Evolutionary conservation across 108 stramenopile species (phyloP).

Genomic region (Skeletonema tropicum): DNA sequence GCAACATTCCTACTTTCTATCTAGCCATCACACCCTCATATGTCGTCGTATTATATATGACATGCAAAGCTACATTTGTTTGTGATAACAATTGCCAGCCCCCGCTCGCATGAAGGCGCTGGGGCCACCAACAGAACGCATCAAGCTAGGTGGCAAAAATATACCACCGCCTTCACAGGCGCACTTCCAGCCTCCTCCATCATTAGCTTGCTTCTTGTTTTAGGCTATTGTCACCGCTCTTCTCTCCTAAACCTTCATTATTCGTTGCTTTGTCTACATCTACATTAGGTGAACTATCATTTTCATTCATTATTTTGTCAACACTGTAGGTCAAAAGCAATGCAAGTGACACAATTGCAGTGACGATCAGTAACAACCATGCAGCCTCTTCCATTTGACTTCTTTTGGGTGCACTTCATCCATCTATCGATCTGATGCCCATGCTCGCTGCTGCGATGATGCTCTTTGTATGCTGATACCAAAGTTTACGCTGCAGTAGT

Average conservation of each 20-base stretch:
- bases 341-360: background rate
- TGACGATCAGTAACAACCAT: background rate
- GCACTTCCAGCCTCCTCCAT: constrained; percentile 33
- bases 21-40: no score
- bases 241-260: background rate
- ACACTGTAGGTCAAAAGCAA: background rate
- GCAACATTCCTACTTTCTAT: background rate
- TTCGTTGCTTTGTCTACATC: background rate
- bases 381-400: background rate
- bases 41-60: background rate
- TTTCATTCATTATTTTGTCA: background rate
- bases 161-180: constrained; percentile 45
- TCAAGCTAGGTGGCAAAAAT: constrained; percentile 43
- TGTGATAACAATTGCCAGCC: constrained; percentile 47
- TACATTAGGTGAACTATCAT: background rate
- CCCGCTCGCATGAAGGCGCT: constrained; percentile 40
- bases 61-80: constrained; percentile 21
- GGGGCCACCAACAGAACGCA: constrained; percentile 36
- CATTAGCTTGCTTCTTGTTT: background rate
- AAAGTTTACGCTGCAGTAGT: no score
- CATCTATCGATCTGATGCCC: no score
- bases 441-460: no score
- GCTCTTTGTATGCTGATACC: no score
- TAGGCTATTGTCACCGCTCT: background rate
- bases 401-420: no score